Base-by-base conservation (phyloP, 2,329 filamentous ascomycete genomes). In the Paraphoma chrysanthemicola region DNA sequence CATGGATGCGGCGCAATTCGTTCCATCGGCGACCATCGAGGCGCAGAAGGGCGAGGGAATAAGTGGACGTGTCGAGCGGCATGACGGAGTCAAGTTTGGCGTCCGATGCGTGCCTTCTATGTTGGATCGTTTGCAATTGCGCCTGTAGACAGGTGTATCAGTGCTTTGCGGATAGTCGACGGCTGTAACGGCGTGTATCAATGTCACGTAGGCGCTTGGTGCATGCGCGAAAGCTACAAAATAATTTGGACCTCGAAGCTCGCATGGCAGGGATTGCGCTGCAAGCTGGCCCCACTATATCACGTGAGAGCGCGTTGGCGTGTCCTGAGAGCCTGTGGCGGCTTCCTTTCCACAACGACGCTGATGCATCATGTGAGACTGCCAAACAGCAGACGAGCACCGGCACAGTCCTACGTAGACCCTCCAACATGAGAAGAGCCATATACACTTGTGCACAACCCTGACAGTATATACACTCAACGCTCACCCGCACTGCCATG, bases 51-150 rank as follows among this genome's bases (percentile, higher is more conserved):
- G 92, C 93, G 60, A 97, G 87, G 48, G 88, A 88, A 83, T 97
- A 98, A 49, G 91, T 93, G 11, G 92, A 94, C 7, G 93, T 97
- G 79, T 97, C 94, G 76, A 98, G 91, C 56, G 94, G 93, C 94
- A 97, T 97, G 33, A 57, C 36, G 31, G 10, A 33, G 42, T 4
- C 10, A 11, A 23, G 23, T 23, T 23, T 23, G 23, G 23, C 5
- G 23, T 23, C 23, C 23, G 5, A 23, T 23, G 23, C 23, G 23
- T 5, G 23, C 23, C 23, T 23, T 23, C 5, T 23, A 23, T 23
- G 23, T 23, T 2, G 23, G 23, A 23, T 23, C 23, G 23, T 23
- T 23, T 2, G 23, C 23, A 23, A 23, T 23, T 23, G 23, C 23
- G 23, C 3, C 2, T 23, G 5, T 23, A 23, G 3, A 23, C 23